Conservation (phyloP, 164 flowering plant species). For the Magnolia kwangsiensis region DNA sequence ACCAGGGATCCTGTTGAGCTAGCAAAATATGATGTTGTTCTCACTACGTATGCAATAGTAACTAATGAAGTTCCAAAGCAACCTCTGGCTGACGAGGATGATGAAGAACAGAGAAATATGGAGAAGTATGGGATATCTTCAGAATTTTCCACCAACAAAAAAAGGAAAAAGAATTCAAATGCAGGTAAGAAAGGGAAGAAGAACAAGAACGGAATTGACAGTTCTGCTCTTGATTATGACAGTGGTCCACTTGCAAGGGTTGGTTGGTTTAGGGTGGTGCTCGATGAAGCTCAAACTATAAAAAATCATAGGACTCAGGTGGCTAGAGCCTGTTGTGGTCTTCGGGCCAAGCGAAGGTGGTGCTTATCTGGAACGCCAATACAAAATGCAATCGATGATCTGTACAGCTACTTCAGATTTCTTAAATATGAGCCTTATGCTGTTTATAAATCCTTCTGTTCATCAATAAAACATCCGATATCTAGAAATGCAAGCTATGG, state of each 20-base stretch:
- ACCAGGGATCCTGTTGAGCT: slow-evolving; percentile 75
- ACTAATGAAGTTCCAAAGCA: slow-evolving; percentile 95
- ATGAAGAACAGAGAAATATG: slow-evolving; percentile 50
- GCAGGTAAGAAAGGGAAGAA: slow-evolving; percentile 60
- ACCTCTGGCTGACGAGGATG: slow-evolving; percentile 79
- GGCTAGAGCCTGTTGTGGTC: slow-evolving; percentile 95
- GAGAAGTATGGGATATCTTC: slow-evolving; percentile 54
- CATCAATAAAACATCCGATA: slow-evolving; percentile 58
- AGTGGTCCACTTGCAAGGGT: slow-evolving; percentile 87
- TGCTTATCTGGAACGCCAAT: slow-evolving; percentile 99
- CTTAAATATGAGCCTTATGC: slow-evolving; percentile 81
- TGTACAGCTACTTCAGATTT: slow-evolving; percentile 97
- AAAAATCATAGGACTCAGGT: slow-evolving; percentile 94
- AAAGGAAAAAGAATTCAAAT: slow-evolving; percentile 48
- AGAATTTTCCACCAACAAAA: slow-evolving; percentile 36
- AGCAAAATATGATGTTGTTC: slow-evolving; percentile 87
- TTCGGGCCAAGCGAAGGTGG: slow-evolving; percentile 95
- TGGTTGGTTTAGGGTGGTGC: slow-evolving; percentile 79
- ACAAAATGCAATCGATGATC: slow-evolving; percentile 90
- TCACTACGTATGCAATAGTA: slow-evolving; percentile 91
- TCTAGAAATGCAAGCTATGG: slow-evolving; percentile 66
- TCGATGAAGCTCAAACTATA: slow-evolving; percentile 98
- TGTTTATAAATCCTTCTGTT: slow-evolving; percentile 55
- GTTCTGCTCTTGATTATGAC: slow-evolving; percentile 41
- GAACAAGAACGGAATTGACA: slow-evolving; percentile 47